Conservation (phyloP, 495 filamentous ascomycete species). For the Podospora australis region DNA sequence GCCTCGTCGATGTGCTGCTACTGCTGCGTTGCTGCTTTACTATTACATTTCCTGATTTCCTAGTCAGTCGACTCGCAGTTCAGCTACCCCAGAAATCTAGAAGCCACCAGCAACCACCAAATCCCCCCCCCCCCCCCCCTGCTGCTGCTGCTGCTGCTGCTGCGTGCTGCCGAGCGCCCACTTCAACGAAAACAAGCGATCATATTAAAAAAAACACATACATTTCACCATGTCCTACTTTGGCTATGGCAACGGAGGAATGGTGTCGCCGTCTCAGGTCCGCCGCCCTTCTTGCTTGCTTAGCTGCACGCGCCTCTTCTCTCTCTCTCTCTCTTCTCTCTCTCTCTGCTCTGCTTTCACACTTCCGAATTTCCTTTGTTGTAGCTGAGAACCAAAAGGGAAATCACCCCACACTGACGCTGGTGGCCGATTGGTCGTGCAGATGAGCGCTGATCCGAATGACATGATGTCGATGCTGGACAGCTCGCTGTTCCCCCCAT, state of each 20-base stretch:
- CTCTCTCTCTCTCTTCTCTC: slow-evolving; percentile 2
- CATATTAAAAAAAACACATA: too few species aligned
- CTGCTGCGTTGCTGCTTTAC: not conserved
- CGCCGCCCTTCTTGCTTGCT: too few species aligned
- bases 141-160: not conserved
- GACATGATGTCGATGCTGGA: slow-evolving; percentile 38
- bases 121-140: not conserved
- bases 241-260: slow-evolving; percentile 22
- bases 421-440: slow-evolving; percentile 9
- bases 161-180: not conserved
- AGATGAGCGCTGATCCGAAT: slow-evolving; percentile 27
- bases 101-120: not conserved
- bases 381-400: not conserved
- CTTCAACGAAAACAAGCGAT: too few species aligned
- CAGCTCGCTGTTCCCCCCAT: slow-evolving; percentile 26
- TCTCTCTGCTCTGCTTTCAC: slow-evolving; percentile 2
- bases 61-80: slow-evolving; percentile 3
- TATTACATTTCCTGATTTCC: not conserved
- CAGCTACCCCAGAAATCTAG: not conserved
- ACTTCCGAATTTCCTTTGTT: not conserved
- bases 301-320: not conserved
- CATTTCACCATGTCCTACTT: slow-evolving; percentile 33
- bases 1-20: not conserved
- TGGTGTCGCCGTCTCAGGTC: slow-evolving; percentile 8
- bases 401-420: slow-evolving; percentile 15